Evolutionary conservation across 2,329 filamentous ascomycete species (phyloP).

Genomic region (Pseudopithomyces chartarum): DNA sequence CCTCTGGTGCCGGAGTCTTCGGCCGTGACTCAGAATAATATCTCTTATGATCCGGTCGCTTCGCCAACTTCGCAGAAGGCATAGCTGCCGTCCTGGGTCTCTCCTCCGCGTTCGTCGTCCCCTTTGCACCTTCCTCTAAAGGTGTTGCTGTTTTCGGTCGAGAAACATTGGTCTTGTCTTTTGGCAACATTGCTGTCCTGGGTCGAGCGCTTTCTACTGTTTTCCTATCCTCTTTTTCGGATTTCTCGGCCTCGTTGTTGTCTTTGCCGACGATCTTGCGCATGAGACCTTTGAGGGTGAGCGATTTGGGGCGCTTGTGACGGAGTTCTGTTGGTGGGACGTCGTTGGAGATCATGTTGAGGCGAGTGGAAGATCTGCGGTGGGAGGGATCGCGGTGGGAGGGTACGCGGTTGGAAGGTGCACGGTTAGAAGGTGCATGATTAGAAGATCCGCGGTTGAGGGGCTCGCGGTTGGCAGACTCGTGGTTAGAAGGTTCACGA

Average conservation of each 20-base stretch:
- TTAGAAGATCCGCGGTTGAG: constrained; percentile 19
- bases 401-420: constrained; percentile 20
- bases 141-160: constrained; percentile 18
- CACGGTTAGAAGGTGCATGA: no score
- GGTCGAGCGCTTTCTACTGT: constrained; percentile 5
- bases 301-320: constrained; percentile 21
- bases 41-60: not conserved
- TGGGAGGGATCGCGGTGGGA: no score
- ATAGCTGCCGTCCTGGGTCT: constrained; percentile 15
- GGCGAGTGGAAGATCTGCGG: constrained; percentile 18
- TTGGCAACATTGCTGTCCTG: constrained; percentile 15
- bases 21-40: constrained; percentile 1
- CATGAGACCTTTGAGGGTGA: constrained; percentile 33
- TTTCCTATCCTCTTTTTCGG: not conserved
- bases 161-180: constrained; percentile 16
- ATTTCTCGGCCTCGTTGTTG: constrained; percentile 8
- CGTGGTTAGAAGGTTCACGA: no score
- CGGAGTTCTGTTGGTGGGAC: constrained; percentile 27
- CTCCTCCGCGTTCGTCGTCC: not conserved
- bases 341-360: constrained; percentile 27
- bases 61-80: not conserved
- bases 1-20: constrained; percentile 2
- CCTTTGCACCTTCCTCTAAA: not conserved
- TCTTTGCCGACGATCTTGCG: constrained; percentile 34
- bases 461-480: constrained; percentile 20